phyloP scores from a whole-genome alignment of 305 asterid species.

The Ilex paraguariensis region DNA sequence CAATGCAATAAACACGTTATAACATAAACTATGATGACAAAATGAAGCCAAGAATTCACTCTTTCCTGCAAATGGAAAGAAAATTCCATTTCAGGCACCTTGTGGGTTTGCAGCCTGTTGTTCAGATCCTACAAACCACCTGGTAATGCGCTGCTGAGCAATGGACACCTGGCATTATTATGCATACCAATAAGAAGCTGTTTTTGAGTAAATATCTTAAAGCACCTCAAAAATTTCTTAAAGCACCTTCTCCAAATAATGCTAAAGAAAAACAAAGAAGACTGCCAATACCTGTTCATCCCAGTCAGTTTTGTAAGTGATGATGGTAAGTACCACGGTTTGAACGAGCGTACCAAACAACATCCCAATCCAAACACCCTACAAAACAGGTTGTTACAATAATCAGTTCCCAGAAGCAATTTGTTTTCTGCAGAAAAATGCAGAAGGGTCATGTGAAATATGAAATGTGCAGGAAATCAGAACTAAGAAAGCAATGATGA shows the following conservation, averaged over 20 bases:
- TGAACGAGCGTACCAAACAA: constrained; percentile 49
- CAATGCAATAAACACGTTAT: no score
- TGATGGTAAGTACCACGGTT: constrained; percentile 33
- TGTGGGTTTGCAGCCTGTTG: background rate
- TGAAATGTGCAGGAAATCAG: no score
- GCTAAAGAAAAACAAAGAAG: no score
- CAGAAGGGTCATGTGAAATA: no score
- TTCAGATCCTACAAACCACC: constrained; percentile 32
- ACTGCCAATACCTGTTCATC: constrained; percentile 46
- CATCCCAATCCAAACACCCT: constrained; percentile 92
- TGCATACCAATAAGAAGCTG: background rate
- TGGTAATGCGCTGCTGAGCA: constrained; percentile 31
- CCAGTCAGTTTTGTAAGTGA: constrained; percentile 60
- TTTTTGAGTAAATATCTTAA: background rate
- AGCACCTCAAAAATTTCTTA: background rate
- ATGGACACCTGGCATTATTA: constrained; percentile 17
- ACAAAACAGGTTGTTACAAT: background rate
- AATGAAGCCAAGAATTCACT: no score
- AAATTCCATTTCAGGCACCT: background rate
- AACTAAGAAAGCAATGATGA: no score
- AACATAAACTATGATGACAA: no score
- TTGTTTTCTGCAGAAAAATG: background rate
- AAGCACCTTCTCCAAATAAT: no score
- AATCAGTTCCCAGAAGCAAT: background rate
- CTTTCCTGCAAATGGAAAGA: no score